These are phyloP conservation scores for Acer negundo DNA, from an alignment of 345 rosid genomes.

Conservation along the genomic window DNA sequence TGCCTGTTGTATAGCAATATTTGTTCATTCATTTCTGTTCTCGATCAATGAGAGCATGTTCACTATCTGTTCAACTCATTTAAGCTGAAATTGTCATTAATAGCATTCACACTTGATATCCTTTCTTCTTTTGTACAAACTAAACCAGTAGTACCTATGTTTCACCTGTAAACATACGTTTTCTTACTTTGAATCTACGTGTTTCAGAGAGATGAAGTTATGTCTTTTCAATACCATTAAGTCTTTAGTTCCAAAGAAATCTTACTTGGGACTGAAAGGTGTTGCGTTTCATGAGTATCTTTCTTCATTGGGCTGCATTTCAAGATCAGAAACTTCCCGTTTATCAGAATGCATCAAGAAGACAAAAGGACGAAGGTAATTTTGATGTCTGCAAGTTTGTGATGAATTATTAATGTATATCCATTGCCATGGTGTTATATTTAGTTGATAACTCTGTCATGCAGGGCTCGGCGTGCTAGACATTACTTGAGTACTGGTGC, in stretches of 20 bases:
- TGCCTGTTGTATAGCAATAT: neutral
- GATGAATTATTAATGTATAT: neutral
- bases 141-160: neutral
- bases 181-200: slow-evolving; percentile 6
- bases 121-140: neutral
- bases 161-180: neutral
- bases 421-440: neutral
- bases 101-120: neutral
- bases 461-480: slow-evolving; percentile 60
- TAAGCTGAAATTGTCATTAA: neutral
- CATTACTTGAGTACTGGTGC: slow-evolving; percentile 72
- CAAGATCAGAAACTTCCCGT: slow-evolving; percentile 67
- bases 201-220: slow-evolving; percentile 56
- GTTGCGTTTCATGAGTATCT: slow-evolving; percentile 65
- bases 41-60: neutral
- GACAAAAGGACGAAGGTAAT: slow-evolving; percentile 54
- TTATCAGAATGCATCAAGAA: slow-evolving; percentile 39
- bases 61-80: neutral
- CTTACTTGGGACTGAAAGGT: slow-evolving; percentile 56
- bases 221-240: slow-evolving; percentile 41
- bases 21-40: neutral
- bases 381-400: neutral
- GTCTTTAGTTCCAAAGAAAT: slow-evolving; percentile 60
- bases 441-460: slow-evolving; percentile 5
- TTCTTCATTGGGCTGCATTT: slow-evolving; percentile 65